A percentile compares a stretch with the other conserved stretches of the same genome.
Evolutionary conservation across 2,329 filamentous ascomycete species (phyloP).

Genomic region (Emergomyces pasteurianus): DNA sequence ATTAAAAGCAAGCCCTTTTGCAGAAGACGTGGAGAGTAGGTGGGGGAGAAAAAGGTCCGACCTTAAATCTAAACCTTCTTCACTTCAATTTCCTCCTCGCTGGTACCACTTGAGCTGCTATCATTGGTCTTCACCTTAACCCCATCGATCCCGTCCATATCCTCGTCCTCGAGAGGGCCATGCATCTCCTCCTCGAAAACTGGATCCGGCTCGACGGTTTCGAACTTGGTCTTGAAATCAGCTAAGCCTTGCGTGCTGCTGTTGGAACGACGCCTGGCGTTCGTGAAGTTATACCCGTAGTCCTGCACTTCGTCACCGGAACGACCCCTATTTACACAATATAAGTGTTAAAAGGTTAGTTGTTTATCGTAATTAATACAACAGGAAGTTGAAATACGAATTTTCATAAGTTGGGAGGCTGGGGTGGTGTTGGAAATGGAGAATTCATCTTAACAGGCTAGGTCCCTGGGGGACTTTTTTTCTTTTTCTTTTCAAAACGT

Average conservation of each 20-base stretch:
- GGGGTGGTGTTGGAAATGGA: too few species aligned
- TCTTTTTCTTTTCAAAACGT: constrained; percentile 25
- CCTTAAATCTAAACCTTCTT: constrained; percentile 1
- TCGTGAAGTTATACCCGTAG: constrained; percentile 69
- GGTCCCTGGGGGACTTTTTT: too few species aligned
- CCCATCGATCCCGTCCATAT: constrained; percentile 36
- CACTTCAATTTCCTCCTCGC: constrained; percentile 3
- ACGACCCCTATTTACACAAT: constrained; percentile 52
- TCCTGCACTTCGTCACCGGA: constrained; percentile 76
- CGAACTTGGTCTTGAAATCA: constrained; percentile 95
- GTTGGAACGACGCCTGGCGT: constrained; percentile 85
- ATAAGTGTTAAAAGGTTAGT: neutral
- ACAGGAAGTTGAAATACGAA: neutral
- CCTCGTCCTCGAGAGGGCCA: constrained; percentile 48
- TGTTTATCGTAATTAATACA: neutral
- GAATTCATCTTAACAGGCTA: too few species aligned
- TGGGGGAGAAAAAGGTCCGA: neutral
- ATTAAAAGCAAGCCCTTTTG: neutral
- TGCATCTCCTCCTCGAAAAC: constrained; percentile 83
- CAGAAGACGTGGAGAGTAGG: neutral
- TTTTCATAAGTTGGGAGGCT: neutral
- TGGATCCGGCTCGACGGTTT: constrained; percentile 75
- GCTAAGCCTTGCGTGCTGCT: constrained; percentile 63
- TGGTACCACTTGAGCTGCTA: neutral
- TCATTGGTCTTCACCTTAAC: constrained; percentile 12